These are phyloP conservation scores for Fonsecaea pugnacius DNA, from an alignment of 2,329 filamentous ascomycete genomes.

Conservation along the genomic window DNA sequence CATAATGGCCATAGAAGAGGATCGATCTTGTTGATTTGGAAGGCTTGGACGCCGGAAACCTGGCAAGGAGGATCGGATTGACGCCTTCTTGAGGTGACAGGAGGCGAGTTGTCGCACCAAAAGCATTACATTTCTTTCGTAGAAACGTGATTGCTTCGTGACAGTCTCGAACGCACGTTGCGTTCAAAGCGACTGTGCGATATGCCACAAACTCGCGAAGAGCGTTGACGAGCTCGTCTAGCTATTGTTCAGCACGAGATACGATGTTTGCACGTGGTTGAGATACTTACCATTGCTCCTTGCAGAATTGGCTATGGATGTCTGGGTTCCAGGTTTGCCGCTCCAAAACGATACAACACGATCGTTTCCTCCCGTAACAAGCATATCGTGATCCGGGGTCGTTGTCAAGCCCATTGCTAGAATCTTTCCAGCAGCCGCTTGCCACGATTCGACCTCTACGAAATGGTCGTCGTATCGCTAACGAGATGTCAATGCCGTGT, in stretches of 20 bases:
- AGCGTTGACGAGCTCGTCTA: slow-evolving; percentile 68
- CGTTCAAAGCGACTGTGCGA: slow-evolving; percentile 85
- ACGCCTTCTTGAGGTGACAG: slow-evolving; percentile 77
- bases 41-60: slow-evolving; percentile 65
- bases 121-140: slow-evolving; percentile 84
- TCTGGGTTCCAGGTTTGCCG: slow-evolving; percentile 54
- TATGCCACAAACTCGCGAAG: slow-evolving; percentile 86
- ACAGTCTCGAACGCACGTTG: slow-evolving; percentile 88
- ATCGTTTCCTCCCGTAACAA: slow-evolving; percentile 93
- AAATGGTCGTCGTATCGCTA: slow-evolving; percentile 81
- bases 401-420: slow-evolving; percentile 78
- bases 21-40: slow-evolving; percentile 69
- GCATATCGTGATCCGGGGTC: slow-evolving; percentile 75
- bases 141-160: slow-evolving; percentile 89
- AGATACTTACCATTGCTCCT: slow-evolving; percentile 60
- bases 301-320: slow-evolving; percentile 38
- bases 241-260: neutral
- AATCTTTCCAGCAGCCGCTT: slow-evolving; percentile 84
- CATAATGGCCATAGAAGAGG: slow-evolving; percentile 97
- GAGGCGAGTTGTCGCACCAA: slow-evolving; percentile 88
- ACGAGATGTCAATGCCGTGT: slow-evolving; percentile 26
- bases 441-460: slow-evolving; percentile 75
- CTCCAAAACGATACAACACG: slow-evolving; percentile 89
- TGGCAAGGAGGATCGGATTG: slow-evolving; percentile 92
- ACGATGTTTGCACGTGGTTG: neutral